Evolutionary conservation across 164 flowering plant genomes (phyloP).

Genomic region (Akebia trifoliata): DNA sequence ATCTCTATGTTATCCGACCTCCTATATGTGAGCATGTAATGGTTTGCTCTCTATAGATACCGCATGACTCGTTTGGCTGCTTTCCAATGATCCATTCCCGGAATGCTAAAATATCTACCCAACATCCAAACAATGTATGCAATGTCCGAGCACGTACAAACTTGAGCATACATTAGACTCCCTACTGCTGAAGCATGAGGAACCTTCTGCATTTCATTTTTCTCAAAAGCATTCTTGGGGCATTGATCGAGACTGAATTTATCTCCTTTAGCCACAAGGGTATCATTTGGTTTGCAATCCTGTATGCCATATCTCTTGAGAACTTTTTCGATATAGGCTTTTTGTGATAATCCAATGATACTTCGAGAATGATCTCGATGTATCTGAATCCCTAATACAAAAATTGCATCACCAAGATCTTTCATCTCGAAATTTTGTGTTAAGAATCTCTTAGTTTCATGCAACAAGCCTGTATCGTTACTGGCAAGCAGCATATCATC

Average conservation of each 20-base stretch:
- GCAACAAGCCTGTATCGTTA: too few relatives aligned
- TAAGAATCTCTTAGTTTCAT: too few relatives aligned
- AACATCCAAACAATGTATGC: not conserved
- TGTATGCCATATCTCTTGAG: not conserved
- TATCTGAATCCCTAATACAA: constrained; percentile 1
- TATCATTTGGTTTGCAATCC: not conserved
- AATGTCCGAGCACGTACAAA: not conserved
- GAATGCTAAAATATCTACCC: not conserved
- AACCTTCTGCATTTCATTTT: too few relatives aligned
- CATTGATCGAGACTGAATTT: not conserved
- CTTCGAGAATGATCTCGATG: not conserved
- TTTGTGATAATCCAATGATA: not conserved
- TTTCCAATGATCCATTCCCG: too few relatives aligned
- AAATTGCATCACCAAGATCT: not conserved
- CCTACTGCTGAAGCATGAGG: too few relatives aligned
- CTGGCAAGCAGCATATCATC: too few relatives aligned
- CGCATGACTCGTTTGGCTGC: too few relatives aligned
- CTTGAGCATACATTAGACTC: not conserved
- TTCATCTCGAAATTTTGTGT: too few relatives aligned
- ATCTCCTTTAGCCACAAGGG: not conserved
- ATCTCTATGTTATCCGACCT: not conserved
- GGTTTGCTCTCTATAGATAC: not conserved
- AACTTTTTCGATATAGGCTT: not conserved
- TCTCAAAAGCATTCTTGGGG: too few relatives aligned
- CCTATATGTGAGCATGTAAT: not conserved